Base-by-base conservation (phyloP, 257 asterid species). In the Solanum corneliomulleri region DNA sequence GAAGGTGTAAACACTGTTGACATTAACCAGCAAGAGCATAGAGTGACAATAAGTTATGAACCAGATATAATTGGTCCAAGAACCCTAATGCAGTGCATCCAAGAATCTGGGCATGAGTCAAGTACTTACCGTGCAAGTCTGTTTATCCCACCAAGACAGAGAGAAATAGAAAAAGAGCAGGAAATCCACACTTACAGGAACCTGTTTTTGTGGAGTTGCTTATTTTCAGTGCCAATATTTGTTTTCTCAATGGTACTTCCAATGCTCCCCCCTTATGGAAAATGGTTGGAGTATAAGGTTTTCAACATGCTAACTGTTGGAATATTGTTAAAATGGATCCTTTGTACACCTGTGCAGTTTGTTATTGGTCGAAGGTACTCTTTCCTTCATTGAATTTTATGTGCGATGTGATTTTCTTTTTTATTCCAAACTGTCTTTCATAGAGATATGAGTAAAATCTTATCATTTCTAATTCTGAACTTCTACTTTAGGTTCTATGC, bases 291-390 rank as follows among this genome's bases (percentile, higher is more conserved):
- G 64, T 94, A 90, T 91, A 94, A 92, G 92, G 95, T 94, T 89
- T 88, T 93, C 89, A 93, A 94, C 89, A 95, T 94, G 99, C 98
- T 97, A 35, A 87, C 89, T 31, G 83, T 95, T 86, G 98, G 99
- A 87, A 70, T 93, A 91, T 91, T 97, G 86, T 91, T 97, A 88
- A 93, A 98, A 90, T 97, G 98, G 98, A 91, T 94, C 91, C 97
- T 97, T 47, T 97, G 99, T 92, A 94, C 99, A 49, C 99, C 98
- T 14, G 98, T 97, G 91, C 99, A 97, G 89, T 97, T 95, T 86
- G 88, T 95, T 88, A 92, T 97, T 87, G 99, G 99, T 88, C 93
- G 91, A 91, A 97, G 99, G 99, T 97, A 92, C 58, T 81, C 60
- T 47, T 71, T 80, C 29, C 39, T 82, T 76, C 83, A 76, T 76